Base-by-base conservation (phyloP, 352 stramenopile genomes). In the Elongisporangium undulatum region DNA sequence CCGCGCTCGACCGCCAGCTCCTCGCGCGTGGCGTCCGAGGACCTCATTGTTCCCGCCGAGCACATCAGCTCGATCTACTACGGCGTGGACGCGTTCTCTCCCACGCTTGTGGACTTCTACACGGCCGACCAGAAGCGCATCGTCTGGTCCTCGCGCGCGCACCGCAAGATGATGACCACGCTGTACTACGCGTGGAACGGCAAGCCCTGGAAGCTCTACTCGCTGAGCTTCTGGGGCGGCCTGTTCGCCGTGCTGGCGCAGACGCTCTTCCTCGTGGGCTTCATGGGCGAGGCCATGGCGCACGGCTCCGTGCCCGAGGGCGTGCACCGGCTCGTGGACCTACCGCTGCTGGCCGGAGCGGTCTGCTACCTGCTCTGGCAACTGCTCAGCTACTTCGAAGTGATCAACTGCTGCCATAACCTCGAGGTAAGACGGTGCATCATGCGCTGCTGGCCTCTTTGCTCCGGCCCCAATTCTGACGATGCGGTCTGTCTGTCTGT, bases 141-240 rank as follows among this genome's bases (percentile, higher is more conserved):
- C 58, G 80, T 94, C 62, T 94, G 85, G 85, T 92, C 81, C 50
- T 94, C 85, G 51, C 85, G 85, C 23, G 80, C 82, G 49, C 85
- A 94, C 68, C 85, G 85, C 72, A 94, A 94, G 68, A 92, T 92
- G 75, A 91, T 94, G 79, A 89, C 78, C n/a, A 94, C 85, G 65
- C 79, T 94, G 7, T 81, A 91, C 56, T 72, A 79, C 55, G 80
- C 85, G 22, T 91, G 82, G 78, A 75, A 90, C 61, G 77, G 69
- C 53, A 76, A 82, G 55, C 59, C 61, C 48, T 94, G 85, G 85
- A 87, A 88, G 64, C 26, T 78, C 24, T 74, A 77, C 61, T 94
- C 85, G 61, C 68, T 92, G 29, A 92, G 82, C 68, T 89, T 90
- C 63, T 92, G 81, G 80, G 69, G 67, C 16, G 75, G 79, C 20